Conservation (phyloP, 1,284 basidiomycete genomes). For the Apiotrichum sp. region DNA sequence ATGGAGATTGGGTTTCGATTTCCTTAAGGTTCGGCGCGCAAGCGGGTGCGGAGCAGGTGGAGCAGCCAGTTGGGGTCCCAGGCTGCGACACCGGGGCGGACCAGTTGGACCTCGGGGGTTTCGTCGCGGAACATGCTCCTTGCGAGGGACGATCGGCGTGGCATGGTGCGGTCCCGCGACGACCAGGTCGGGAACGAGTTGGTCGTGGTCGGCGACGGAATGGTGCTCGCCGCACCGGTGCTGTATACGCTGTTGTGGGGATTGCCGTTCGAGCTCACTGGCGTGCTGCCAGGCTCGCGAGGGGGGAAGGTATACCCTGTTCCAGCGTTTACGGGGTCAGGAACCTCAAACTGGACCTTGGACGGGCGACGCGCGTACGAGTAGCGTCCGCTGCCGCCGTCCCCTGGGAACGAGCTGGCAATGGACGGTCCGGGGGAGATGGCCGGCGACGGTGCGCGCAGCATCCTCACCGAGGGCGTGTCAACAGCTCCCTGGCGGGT, state of each 20-base stretch:
- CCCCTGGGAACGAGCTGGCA: slow-evolving; percentile 7
- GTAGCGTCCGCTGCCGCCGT: background rate
- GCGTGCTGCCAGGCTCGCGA: too few species aligned
- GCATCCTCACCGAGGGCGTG: background rate
- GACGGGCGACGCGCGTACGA: slow-evolving; percentile 31
- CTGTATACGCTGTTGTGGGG: background rate
- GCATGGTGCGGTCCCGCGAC: slow-evolving; percentile 7
- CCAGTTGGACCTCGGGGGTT: background rate
- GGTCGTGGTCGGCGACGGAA: background rate
- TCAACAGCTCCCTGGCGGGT: slow-evolving; percentile 6
- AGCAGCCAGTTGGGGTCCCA: slow-evolving; percentile 45
- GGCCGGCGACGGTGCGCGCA: slow-evolving; percentile 3
- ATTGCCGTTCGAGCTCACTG: too few species aligned
- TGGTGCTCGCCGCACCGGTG: background rate
- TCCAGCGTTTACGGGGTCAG: slow-evolving; percentile 6
- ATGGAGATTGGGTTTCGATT: too few species aligned
- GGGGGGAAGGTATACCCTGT: slow-evolving; percentile 25
- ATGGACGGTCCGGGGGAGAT: background rate
- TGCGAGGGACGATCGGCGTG: slow-evolving; percentile 19
- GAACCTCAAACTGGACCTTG: slow-evolving; percentile 44
- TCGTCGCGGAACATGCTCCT: slow-evolving; percentile 8
- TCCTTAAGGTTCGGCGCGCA: slow-evolving; percentile 7
- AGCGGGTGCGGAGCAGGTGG: slow-evolving; percentile 24
- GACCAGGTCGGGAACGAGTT: slow-evolving; percentile 4
- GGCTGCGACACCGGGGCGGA: slow-evolving; percentile 25